Conservation (phyloP, 345 rosid species). For the Brassica nigra region DNA sequence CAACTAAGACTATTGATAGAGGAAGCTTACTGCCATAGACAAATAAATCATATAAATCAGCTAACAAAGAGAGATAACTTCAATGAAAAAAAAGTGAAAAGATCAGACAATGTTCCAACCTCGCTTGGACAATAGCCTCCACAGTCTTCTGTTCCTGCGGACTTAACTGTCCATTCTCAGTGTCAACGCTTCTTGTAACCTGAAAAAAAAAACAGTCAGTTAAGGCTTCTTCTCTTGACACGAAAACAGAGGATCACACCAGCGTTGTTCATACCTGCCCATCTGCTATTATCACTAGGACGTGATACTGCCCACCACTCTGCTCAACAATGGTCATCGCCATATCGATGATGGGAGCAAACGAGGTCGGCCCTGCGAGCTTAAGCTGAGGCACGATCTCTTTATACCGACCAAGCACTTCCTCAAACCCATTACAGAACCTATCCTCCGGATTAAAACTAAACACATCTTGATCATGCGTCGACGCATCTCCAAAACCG, state of each 20-base stretch:
- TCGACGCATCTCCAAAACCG: conserved; percentile 98
- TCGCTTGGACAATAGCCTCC: conserved; percentile 90
- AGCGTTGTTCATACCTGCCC: conserved; percentile 71
- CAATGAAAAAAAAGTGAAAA: conserved; percentile 3
- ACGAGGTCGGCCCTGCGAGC: conserved; percentile 99
- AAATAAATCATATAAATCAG: conserved; percentile 1
- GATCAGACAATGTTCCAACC: conserved; percentile 47
- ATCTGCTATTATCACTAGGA: conserved; percentile 89
- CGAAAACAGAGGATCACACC: conserved; percentile 9
- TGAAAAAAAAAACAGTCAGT: conserved; percentile 29
- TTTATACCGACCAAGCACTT: conserved; percentile 72
- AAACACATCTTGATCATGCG: conserved; percentile 95
- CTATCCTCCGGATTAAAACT: conserved; percentile 67
- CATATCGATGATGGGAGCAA: conserved; percentile 94
- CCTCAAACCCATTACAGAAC: conserved; percentile 92
- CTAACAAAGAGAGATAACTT: conserved; percentile 7
- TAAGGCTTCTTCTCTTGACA: conserved; percentile 7
- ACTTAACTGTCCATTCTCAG: conserved; percentile 67
- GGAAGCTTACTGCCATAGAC: conserved; percentile 57
- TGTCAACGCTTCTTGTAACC: conserved; percentile 95
- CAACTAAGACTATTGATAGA: conserved; percentile 80
- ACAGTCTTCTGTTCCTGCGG: conserved; percentile 94
- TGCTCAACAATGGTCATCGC: conserved; percentile 88
- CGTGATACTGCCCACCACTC: conserved; percentile 96
- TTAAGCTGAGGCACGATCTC: conserved; percentile 78